phyloP scores from a whole-genome alignment of 2,329 filamentous ascomycete species.

The Didymosphaeria variabile region DNA sequence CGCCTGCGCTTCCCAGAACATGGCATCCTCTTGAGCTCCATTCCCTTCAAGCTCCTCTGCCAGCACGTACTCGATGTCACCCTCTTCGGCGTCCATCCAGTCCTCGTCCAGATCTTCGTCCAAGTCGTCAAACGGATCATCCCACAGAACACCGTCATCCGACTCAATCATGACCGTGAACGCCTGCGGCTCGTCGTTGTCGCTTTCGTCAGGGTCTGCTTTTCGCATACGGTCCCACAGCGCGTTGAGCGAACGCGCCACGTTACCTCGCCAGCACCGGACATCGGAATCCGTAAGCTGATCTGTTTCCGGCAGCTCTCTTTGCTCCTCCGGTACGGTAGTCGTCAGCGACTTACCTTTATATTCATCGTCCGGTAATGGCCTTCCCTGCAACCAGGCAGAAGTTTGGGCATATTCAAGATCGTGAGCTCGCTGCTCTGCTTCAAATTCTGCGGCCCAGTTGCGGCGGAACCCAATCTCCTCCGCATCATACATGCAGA shows the following conservation, averaged over 20 bases:
- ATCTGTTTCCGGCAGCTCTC: conserved; percentile 33
- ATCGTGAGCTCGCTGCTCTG: neutral
- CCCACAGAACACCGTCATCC: neutral
- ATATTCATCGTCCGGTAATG: neutral
- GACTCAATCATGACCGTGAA: neutral
- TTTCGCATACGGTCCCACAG: conserved; percentile 18
- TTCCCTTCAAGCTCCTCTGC: neutral
- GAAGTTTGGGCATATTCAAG: neutral
- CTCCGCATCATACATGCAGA: conserved; percentile 44
- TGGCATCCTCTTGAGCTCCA: neutral
- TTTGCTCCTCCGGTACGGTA: neutral
- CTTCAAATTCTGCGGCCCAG: neutral
- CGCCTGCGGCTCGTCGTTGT: neutral
- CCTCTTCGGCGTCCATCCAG: neutral
- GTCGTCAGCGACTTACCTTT: neutral
- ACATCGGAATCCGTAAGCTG: conserved; percentile 32
- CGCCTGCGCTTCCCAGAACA: neutral
- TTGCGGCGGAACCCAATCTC: conserved; percentile 56
- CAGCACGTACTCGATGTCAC: neutral
- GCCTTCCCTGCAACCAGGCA: neutral
- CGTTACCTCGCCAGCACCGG: conserved; percentile 20
- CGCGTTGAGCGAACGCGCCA: conserved; percentile 17
- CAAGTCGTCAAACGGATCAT: neutral
- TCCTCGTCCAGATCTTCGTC: neutral
- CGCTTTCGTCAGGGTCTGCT: neutral